Evolutionary conservation across 177 flowering plant species (phyloP).

Genomic region (Telopea speciosissima): DNA sequence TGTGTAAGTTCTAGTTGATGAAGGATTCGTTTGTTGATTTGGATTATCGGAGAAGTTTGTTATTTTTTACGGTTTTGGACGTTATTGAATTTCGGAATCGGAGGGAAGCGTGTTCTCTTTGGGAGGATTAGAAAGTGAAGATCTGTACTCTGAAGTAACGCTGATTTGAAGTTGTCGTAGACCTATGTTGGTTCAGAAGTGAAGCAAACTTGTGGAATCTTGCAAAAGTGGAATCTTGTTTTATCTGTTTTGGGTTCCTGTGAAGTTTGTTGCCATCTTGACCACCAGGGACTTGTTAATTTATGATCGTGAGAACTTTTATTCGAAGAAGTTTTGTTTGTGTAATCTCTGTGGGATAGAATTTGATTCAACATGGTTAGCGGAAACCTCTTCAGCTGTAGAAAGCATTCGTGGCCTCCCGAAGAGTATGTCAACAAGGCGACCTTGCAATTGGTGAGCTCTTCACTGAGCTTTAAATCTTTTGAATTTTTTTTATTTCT

Average conservation of each 20-base stretch:
- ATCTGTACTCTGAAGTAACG: not conserved
- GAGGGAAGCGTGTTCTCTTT: not conserved
- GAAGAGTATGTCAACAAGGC: constrained; percentile 68
- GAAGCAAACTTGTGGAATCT: constrained; percentile 1
- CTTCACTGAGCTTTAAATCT: not conserved
- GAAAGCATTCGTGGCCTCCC: constrained; percentile 94
- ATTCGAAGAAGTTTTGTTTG: not conserved
- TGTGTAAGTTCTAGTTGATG: not conserved
- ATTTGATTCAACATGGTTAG: constrained; percentile 46
- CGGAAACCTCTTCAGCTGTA: constrained; percentile 60
- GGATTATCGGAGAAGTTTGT: too few relatives aligned
- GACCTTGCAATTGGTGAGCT: constrained; percentile 77
- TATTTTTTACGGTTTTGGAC: not conserved
- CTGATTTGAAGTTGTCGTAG: constrained; percentile 2
- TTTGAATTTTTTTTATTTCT: not conserved
- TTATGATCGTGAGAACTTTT: not conserved
- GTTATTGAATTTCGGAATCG: not conserved
- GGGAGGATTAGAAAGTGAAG: not conserved
- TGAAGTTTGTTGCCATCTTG: not conserved
- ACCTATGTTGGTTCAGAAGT: constrained; percentile 2
- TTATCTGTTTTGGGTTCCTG: not conserved
- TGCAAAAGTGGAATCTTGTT: not conserved
- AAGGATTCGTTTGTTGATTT: too few relatives aligned
- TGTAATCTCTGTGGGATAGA: not conserved
- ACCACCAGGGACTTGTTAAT: not conserved